Evolutionary conservation across 768 basidiomycete genomes (phyloP), one percentile per base, ranked within the genome.

Genomic region (Tephrocybe sp.): DNA sequence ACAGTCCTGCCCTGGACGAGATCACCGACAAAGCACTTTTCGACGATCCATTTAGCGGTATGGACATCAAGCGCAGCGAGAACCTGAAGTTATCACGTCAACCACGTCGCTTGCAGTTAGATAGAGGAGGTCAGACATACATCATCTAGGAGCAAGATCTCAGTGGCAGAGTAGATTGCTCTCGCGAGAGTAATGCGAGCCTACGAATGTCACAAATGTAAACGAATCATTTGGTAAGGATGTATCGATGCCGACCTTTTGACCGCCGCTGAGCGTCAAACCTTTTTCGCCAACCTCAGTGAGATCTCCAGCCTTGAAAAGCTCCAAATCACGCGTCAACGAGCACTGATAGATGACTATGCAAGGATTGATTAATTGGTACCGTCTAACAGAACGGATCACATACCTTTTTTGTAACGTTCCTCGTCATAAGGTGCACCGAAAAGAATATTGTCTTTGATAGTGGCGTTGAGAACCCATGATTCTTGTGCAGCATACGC

Each of bases 401-500:
- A 21, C 37, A 3, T 28, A 49, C 57, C 57, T 60, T 83, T 79
- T 73, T 84, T 83, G 64, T 94, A 94, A 8, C 86, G 76, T 50
- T 79, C 81, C 59, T 88, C 84, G 36, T 94, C 85, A 53, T 82
- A 90, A 0, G 83, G 77, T 8, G 81, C 67, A 26, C 90, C 88
- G 53, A 96, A 95, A 36, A 88, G 66, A 53, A 96, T 87, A 59
- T 94, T 96, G 33, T 92, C 86, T 62, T 70, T 73, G 48, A 90
- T 87, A 0, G 86, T 89, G 45, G 85, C 86, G 55, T 90, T 91
- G 64, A 85, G 78, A 1, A 91, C 84, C 89, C 89, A 94, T 3
- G 86, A 83, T 60, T 91, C 89, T 63, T 94, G 90, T 2, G 86
- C 85, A 4, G 86, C 86, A 62, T 88, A 91, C 0, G 88, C 83